phyloP scores from a whole-genome alignment of 1,284 basidiomycete species.

The Lignosus rhinocerotis region DNA sequence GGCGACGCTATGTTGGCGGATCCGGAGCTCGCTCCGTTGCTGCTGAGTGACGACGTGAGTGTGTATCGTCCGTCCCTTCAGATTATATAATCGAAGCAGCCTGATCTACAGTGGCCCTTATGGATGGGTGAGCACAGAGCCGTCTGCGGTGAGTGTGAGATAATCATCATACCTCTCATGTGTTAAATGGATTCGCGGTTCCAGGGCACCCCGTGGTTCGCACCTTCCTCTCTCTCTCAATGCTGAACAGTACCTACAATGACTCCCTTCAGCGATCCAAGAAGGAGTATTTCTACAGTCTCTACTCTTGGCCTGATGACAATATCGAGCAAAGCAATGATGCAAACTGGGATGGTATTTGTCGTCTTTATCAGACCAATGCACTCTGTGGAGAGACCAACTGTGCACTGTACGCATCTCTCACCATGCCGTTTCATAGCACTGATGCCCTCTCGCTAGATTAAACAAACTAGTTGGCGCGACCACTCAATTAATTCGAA shows the following conservation, averaged over 20 bases:
- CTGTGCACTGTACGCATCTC: background rate
- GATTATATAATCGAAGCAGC: background rate
- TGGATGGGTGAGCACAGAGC: slow-evolving; percentile 26
- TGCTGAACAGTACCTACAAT: background rate
- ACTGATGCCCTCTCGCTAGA: background rate
- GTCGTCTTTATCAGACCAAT: slow-evolving; percentile 13
- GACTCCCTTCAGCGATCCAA: slow-evolving; percentile 14
- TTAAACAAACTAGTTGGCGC: background rate
- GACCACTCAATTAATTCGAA: background rate
- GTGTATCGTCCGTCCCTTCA: background rate
- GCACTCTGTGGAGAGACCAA: slow-evolving; percentile 40
- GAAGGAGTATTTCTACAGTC: slow-evolving; percentile 20
- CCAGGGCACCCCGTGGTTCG: slow-evolving; percentile 28
- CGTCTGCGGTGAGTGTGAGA: slow-evolving; percentile 21
- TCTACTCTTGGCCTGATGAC: slow-evolving; percentile 17
- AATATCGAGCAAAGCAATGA: slow-evolving; percentile 9
- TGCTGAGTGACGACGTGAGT: slow-evolving; percentile 18
- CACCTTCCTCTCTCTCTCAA: background rate
- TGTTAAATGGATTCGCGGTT: background rate
- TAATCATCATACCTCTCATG: background rate
- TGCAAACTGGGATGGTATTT: slow-evolving; percentile 24
- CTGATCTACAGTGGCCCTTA: slow-evolving; percentile 18
- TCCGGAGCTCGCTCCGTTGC: slow-evolving; percentile 16
- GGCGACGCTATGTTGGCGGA: slow-evolving; percentile 24
- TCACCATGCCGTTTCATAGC: background rate